Conservation (phyloP, 257 asterid genomes). For the Ehretia macrophylla region DNA sequence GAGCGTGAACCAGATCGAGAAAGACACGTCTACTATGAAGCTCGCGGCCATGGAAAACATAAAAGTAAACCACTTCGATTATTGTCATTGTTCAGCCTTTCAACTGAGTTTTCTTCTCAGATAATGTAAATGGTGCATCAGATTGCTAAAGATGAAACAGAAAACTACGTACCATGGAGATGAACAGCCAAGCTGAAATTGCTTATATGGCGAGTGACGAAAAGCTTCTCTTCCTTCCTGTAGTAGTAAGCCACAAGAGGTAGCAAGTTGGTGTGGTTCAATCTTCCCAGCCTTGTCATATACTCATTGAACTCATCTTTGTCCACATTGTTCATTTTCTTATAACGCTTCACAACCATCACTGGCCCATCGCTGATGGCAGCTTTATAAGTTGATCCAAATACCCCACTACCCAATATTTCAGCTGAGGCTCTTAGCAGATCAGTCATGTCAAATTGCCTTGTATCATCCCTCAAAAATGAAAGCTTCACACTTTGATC, state of each 20-base stretch:
- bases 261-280: slow-evolving; percentile 64
- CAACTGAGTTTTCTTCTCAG: too few relatives aligned
- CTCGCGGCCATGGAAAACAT: too few relatives aligned
- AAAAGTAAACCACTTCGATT: too few relatives aligned
- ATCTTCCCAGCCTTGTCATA: slow-evolving; percentile 82
- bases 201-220: slow-evolving; percentile 48
- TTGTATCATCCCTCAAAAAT: slow-evolving; percentile 49
- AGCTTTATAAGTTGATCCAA: slow-evolving; percentile 84
- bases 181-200: slow-evolving; percentile 73
- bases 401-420: slow-evolving; percentile 73
- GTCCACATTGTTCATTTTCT: slow-evolving; percentile 73
- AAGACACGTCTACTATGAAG: too few relatives aligned
- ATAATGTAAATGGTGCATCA: too few relatives aligned
- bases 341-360: slow-evolving; percentile 81
- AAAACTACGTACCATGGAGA: slow-evolving; percentile 59
- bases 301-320: slow-evolving; percentile 79
- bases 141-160: too few relatives aligned
- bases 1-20: too few relatives aligned
- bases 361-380: slow-evolving; percentile 36
- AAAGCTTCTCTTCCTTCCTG: slow-evolving; percentile 86
- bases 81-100: too few relatives aligned
- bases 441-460: slow-evolving; percentile 68
- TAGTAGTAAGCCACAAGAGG: slow-evolving; percentile 72
- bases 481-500: slow-evolving; percentile 53
- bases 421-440: slow-evolving; percentile 88